phyloP scores from a whole-genome alignment of 2,329 filamentous ascomycete genomes.

The Aspergillus persii region DNA sequence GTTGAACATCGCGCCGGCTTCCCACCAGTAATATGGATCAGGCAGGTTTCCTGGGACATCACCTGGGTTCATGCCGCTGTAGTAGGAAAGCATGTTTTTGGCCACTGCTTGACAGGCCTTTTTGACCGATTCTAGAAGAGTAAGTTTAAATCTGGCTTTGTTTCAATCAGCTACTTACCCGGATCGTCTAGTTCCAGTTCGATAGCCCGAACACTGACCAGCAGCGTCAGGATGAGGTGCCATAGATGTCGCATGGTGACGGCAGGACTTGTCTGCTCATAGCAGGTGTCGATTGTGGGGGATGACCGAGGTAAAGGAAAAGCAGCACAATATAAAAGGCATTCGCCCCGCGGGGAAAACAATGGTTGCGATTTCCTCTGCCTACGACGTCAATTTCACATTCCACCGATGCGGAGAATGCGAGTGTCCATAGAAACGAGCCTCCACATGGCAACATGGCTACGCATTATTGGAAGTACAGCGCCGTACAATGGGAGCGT shows the following conservation, averaged over 20 bases:
- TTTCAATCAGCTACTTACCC: conserved; percentile 1
- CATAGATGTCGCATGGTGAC: conserved; percentile 17
- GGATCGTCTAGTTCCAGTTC: conserved; percentile 14
- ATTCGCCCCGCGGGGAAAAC: not conserved
- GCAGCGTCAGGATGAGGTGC: conserved; percentile 9
- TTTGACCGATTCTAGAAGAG: conserved; percentile 45
- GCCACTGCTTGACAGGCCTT: conserved; percentile 45
- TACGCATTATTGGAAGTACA: not conserved
- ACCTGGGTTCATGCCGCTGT: conserved; percentile 48
- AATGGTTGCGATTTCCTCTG: not conserved
- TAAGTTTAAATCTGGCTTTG: not conserved
- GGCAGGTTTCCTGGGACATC: conserved; percentile 52
- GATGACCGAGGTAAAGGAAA: not conserved
- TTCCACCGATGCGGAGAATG: conserved; percentile 10
- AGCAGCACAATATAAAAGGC: not conserved
- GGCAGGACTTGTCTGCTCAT: not conserved
- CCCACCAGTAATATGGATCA: conserved; percentile 49
- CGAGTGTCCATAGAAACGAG: conserved; percentile 6
- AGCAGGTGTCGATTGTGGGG: not conserved
- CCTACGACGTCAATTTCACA: conserved; percentile 1
- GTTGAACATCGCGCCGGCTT: conserved; percentile 45
- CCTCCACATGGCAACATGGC: not conserved
- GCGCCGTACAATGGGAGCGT: not conserved
- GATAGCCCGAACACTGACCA: conserved; percentile 14
- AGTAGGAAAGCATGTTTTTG: conserved; percentile 52